Evolutionary conservation across 164 flowering plant genomes (phyloP), one percentile per base, ranked within the genome.

Genomic region (Taxillus chinensis): DNA sequence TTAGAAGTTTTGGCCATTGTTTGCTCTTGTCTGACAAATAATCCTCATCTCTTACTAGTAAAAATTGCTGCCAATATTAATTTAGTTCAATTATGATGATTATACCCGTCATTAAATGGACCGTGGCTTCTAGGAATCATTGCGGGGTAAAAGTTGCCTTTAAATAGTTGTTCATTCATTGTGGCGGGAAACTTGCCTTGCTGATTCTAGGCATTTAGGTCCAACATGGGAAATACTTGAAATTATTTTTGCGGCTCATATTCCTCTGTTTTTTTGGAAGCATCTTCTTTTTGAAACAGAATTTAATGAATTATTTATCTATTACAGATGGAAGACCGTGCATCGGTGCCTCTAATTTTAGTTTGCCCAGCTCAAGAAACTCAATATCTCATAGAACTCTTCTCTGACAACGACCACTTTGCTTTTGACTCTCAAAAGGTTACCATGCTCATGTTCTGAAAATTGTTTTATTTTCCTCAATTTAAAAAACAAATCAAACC

Each of bases 341-440:
- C 46, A 17, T 73, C 77, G 52, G 52, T 83, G 63, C 92, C 96
- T 57, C 64, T 93, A 58, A 64, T 90, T 64, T 54, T 87, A 67
- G 78, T 90, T 57, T 82, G 79, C 68, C 79, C 89, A 45, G 64
- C 77, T 57, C 58, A 63, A 62, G 76, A 76, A 62, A 66, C 76
- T 40, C 62, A 74, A 64, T 53, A 71, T 69, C 48, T 82, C 40
- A 70, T 76, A 68, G 64, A 72, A 62, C 66, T 80, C 48, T 81
- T 93, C 60, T 66, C 64, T 39, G 67, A 75, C 45, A 69, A 93
- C 69, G 85, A 83, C 52, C 70, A 83, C 77, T 93, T 84, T 60
- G 73, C 67, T 39, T 84, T 90, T 68, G 84, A 84, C 68, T 43
- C 67, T 11, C 63, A 78, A 61, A 93, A 90, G 95, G 97, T 90